Evolutionary conservation across 1,139 yeast species (phyloP).

Genomic region (Geotrichum aggregatum): DNA sequence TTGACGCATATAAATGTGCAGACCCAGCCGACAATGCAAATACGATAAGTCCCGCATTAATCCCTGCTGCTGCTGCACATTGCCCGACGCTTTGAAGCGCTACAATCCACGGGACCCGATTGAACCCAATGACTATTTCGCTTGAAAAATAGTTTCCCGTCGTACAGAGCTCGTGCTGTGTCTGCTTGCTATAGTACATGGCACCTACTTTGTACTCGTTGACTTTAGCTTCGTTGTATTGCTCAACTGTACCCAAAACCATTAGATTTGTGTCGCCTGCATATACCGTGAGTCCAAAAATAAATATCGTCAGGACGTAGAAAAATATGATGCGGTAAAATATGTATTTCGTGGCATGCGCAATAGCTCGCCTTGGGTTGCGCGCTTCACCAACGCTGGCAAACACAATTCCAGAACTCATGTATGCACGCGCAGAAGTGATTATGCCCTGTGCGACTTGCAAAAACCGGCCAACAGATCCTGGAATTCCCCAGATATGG

Average conservation of each 20-base stretch:
- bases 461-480: constrained; percentile 59
- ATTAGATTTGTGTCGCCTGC: constrained; percentile 63
- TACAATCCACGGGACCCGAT: constrained; percentile 57
- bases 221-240: neutral
- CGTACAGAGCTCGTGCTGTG: constrained; percentile 10
- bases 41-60: constrained; percentile 64
- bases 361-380: constrained; percentile 73
- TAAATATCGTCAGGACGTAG: constrained; percentile 63
- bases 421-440: constrained; percentile 67
- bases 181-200: constrained; percentile 5
- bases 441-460: constrained; percentile 61
- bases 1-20: constrained; percentile 72
- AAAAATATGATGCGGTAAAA: constrained; percentile 68
- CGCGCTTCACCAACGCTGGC: constrained; percentile 84
- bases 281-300: constrained; percentile 66
- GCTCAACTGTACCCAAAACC: constrained; percentile 12
- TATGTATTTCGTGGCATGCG: constrained; percentile 73
- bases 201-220: neutral
- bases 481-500: constrained; percentile 49
- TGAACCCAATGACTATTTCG: constrained; percentile 21
- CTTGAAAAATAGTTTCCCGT: neutral
- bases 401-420: constrained; percentile 78
- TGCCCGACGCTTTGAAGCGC: constrained; percentile 68
- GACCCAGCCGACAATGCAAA: constrained; percentile 76
- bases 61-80: constrained; percentile 57